Evolutionary conservation across 805 yeast genomes (phyloP).

Genomic region (Yamadazyma akitaensis): DNA sequence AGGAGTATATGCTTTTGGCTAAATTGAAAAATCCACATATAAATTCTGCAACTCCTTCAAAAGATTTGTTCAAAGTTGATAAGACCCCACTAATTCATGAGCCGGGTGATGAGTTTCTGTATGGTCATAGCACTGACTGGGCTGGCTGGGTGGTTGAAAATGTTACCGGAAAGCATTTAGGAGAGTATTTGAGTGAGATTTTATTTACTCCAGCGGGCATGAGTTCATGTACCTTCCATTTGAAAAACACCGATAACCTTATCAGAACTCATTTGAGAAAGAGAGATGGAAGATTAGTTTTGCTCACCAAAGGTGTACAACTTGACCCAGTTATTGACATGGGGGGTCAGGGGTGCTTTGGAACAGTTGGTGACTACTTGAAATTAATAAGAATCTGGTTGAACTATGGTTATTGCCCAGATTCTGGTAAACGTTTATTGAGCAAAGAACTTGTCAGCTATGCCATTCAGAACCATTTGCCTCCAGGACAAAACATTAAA

Average conservation of each 20-base stretch:
- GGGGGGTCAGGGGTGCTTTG: slow-evolving; percentile 45
- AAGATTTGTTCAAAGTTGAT: slow-evolving; percentile 22
- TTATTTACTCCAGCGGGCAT: slow-evolving; percentile 36
- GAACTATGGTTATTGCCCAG: slow-evolving; percentile 38
- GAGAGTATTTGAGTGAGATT: slow-evolving; percentile 27
- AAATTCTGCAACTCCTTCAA: slow-evolving; percentile 17
- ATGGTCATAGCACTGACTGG: slow-evolving; percentile 40
- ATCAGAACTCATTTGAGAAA: slow-evolving; percentile 18
- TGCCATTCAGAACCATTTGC: slow-evolving; percentile 33
- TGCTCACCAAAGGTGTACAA: slow-evolving; percentile 9
- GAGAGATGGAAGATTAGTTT: slow-evolving; percentile 11
- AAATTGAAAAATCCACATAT: slow-evolving; percentile 5
- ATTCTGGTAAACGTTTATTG: slow-evolving; percentile 29
- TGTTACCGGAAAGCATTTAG: slow-evolving; percentile 29
- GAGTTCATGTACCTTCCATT: slow-evolving; percentile 25
- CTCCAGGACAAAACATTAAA: slow-evolving; percentile 21
- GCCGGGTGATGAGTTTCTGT: slow-evolving; percentile 37
- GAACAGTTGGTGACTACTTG: slow-evolving; percentile 35
- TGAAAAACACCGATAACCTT: slow-evolving; percentile 13
- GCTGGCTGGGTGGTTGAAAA: slow-evolving; percentile 35
- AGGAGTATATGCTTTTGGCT: slow-evolving; percentile 25
- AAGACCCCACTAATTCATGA: slow-evolving; percentile 29
- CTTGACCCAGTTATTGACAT: slow-evolving; percentile 29
- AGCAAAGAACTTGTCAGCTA: slow-evolving; percentile 25
- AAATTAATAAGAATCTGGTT: slow-evolving; percentile 39